Conservation (phyloP, 345 rosid species). For the Syzygium aromaticum region DNA sequence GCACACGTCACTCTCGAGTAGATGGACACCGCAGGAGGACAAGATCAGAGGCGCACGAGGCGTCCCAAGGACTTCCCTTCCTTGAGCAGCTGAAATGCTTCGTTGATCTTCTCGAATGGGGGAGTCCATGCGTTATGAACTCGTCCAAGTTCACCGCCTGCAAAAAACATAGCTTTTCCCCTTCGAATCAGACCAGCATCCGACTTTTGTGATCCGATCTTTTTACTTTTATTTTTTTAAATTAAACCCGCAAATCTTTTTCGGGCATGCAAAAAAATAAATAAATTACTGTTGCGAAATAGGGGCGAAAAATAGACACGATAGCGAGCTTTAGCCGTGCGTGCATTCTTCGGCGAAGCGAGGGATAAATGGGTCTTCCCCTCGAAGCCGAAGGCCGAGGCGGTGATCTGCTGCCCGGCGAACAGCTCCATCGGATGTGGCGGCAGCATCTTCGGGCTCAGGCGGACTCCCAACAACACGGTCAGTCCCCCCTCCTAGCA, state of each 20-base stretch:
- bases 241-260: neutral
- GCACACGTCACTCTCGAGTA: neutral
- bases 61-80: slow-evolving; percentile 38
- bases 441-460: slow-evolving; percentile 5
- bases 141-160: slow-evolving; percentile 24
- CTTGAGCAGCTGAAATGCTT: slow-evolving; percentile 16
- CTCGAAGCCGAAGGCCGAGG: slow-evolving; percentile 7
- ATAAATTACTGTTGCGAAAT: neutral
- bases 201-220: neutral
- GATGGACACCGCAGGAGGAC: neutral
- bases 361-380: neutral
- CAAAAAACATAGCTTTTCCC: neutral
- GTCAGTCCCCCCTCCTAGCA: slow-evolving; percentile 11
- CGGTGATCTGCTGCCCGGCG: slow-evolving; percentile 9
- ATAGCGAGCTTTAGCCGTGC: neutral
- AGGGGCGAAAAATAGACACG: accelerated
- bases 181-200: neutral
- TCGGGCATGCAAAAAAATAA: accelerated
- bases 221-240: too few relatives aligned
- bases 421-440: slow-evolving; percentile 42
- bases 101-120: slow-evolving; percentile 33
- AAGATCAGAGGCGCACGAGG: slow-evolving; percentile 14
- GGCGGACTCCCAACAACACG: slow-evolving; percentile 2
- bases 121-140: slow-evolving; percentile 25
- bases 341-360: slow-evolving; percentile 19